These are phyloP conservation scores for Apium graveolens DNA, from an alignment of 129 eudicot species.

Conservation along the genomic window DNA sequence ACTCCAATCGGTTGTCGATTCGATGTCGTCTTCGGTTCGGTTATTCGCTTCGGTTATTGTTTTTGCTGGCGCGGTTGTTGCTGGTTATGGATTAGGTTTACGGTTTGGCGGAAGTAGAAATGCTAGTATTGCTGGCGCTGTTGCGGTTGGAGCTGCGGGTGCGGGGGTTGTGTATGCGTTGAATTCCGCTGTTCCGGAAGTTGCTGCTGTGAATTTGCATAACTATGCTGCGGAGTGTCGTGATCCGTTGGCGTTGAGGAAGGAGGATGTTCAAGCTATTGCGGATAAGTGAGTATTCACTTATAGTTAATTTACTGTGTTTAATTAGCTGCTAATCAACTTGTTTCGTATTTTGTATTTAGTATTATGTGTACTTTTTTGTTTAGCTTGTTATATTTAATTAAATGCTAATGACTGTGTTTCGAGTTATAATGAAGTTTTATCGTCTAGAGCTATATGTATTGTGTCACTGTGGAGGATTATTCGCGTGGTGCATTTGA, in stretches of 20 bases:
- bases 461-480: background rate
- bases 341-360: background rate
- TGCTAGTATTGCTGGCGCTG: conserved; percentile 69
- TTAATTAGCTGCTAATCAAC: background rate
- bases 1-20: conserved; percentile 52
- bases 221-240: conserved; percentile 68
- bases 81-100: conserved; percentile 82
- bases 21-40: conserved; percentile 71
- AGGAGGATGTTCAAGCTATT: conserved; percentile 72
- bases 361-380: background rate
- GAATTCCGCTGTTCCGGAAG: conserved; percentile 87
- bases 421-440: background rate
- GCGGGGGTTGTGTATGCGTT: conserved; percentile 68
- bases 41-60: conserved; percentile 61
- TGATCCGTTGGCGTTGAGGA: conserved; percentile 51
- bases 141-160: conserved; percentile 72
- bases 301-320: background rate
- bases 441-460: background rate
- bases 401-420: background rate
- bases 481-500: background rate
- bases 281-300: conserved; percentile 50
- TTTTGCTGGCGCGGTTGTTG: conserved; percentile 64
- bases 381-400: background rate
- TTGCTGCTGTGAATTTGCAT: conserved; percentile 74
- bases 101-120: conserved; percentile 47